A percentile compares a stretch with the other conserved stretches of the same genome.
phyloP scores from a whole-genome alignment of 2,329 filamentous ascomycete species.

The Fonsecaea multimorphosa region DNA sequence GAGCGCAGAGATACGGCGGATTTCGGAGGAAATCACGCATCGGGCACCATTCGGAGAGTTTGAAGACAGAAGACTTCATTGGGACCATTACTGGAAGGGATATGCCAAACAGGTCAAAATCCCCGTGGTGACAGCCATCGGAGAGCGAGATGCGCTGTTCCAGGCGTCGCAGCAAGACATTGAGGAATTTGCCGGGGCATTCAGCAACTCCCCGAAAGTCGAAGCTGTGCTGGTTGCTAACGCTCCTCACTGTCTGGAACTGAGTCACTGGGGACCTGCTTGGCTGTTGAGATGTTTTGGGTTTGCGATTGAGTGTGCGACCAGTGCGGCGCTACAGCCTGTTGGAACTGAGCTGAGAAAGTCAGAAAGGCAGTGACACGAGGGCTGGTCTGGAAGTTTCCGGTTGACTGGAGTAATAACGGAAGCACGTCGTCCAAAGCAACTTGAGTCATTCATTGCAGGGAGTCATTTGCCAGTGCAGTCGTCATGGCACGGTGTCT shows the following conservation, averaged over 20 bases:
- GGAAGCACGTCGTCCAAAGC: neutral
- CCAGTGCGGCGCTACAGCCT: conserved; percentile 10
- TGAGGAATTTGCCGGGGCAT: neutral
- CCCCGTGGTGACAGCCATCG: conserved; percentile 10
- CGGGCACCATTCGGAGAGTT: conserved; percentile 2
- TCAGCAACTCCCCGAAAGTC: conserved; percentile 8
- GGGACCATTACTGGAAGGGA: conserved; percentile 16
- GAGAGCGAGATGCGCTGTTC: conserved; percentile 6
- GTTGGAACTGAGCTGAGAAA: neutral
- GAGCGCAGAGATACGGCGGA: neutral
- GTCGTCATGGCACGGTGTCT: neutral
- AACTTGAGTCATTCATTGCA: neutral
- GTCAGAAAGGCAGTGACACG: neutral
- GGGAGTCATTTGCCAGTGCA: neutral
- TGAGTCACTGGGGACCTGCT: conserved; percentile 17
- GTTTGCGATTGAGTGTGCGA: conserved; percentile 17
- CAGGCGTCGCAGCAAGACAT: conserved; percentile 8
- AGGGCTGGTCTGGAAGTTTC: neutral
- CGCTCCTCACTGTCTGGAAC: conserved; percentile 12
- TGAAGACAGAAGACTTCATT: conserved; percentile 7
- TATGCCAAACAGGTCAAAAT: conserved; percentile 13
- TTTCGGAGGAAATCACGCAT: conserved; percentile 9
- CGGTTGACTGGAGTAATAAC: too few relatives aligned
- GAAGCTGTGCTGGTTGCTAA: conserved; percentile 6
- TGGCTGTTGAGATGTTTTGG: conserved; percentile 18